Conservation (phyloP, 1,139 yeast species). For the Candida frijolesensis region DNA sequence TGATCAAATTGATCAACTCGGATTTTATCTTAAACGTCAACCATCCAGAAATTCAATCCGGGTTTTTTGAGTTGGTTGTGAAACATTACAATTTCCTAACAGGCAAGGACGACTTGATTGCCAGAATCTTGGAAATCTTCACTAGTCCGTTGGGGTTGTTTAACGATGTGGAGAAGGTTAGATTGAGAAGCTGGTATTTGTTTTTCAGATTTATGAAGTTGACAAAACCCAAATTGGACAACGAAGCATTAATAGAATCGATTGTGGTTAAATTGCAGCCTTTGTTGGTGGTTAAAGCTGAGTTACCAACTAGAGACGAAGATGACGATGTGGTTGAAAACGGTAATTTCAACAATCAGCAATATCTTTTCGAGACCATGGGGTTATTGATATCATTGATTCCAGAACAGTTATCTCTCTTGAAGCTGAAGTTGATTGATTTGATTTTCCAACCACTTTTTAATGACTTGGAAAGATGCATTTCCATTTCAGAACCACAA, state of each 20-base stretch:
- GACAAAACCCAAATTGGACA: slow-evolving; percentile 58
- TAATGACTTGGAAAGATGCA: slow-evolving; percentile 67
- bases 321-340: slow-evolving; percentile 57
- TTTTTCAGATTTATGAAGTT: slow-evolving; percentile 80
- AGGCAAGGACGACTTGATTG: slow-evolving; percentile 52
- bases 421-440: slow-evolving; percentile 55
- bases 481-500: slow-evolving; percentile 37
- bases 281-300: slow-evolving; percentile 63
- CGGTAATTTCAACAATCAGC: slow-evolving; percentile 73
- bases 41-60: slow-evolving; percentile 79
- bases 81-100: slow-evolving; percentile 73
- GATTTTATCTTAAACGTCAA: slow-evolving; percentile 51
- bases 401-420: slow-evolving; percentile 25
- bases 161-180: slow-evolving; percentile 69
- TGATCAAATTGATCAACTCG: slow-evolving; percentile 66
- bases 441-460: slow-evolving; percentile 78
- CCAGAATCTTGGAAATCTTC: slow-evolving; percentile 73
- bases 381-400: slow-evolving; percentile 64
- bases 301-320: slow-evolving; percentile 52
- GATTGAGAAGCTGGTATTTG: slow-evolving; percentile 87
- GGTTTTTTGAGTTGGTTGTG: slow-evolving; percentile 81
- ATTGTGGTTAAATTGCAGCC: slow-evolving; percentile 46
- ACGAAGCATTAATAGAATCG: slow-evolving; percentile 33
- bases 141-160: slow-evolving; percentile 82
- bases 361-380: slow-evolving; percentile 79